A percentile compares a stretch with the other conserved stretches of the same genome.
phyloP scores from a whole-genome alignment of 1,284 basidiomycete genomes.

The Boletus semigastroideus region DNA sequence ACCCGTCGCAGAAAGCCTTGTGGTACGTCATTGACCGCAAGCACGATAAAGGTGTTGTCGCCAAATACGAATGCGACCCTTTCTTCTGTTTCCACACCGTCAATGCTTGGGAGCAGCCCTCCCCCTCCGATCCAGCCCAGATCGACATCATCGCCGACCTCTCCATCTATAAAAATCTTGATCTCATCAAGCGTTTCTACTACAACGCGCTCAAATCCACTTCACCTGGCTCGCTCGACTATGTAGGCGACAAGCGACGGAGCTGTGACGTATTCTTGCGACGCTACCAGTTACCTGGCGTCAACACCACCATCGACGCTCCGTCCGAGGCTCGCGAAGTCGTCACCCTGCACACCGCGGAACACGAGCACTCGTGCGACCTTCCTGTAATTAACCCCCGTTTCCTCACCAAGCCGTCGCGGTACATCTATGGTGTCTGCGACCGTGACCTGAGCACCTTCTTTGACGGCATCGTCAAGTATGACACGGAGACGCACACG shows the following conservation, averaged over 20 bases:
- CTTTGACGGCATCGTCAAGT: conserved; percentile 36
- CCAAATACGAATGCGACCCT: conserved; percentile 37
- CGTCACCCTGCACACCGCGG: conserved; percentile 20
- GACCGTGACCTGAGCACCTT: conserved; percentile 32
- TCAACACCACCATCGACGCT: conserved; percentile 18
- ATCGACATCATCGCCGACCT: conserved; percentile 38
- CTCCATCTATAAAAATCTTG: conserved; percentile 35
- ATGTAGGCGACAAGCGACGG: conserved; percentile 23
- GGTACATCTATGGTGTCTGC: conserved; percentile 35
- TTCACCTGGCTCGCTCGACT: conserved; percentile 30
- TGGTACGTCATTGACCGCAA: conserved; percentile 41
- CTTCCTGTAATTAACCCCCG: conserved; percentile 35
- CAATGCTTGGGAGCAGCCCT: conserved; percentile 38
- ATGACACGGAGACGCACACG: conserved; percentile 28
- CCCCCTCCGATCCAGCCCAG: conserved; percentile 26
- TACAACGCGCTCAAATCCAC: conserved; percentile 28
- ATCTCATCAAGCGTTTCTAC: conserved; percentile 29
- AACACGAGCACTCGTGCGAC: conserved; percentile 32
- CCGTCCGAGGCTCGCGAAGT: conserved; percentile 22
- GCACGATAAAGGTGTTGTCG: conserved; percentile 35
- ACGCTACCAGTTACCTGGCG: conserved; percentile 26
- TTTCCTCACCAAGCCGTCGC: conserved; percentile 32
- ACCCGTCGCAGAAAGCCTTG: conserved; percentile 25
- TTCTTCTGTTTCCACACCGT: conserved; percentile 41
- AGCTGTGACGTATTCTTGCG: conserved; percentile 25